Percentiles rank a stretch among this genome's conserved stretches.
Conservation (phyloP, 805 yeast species). For the Nakazawaea laoshanensis region DNA sequence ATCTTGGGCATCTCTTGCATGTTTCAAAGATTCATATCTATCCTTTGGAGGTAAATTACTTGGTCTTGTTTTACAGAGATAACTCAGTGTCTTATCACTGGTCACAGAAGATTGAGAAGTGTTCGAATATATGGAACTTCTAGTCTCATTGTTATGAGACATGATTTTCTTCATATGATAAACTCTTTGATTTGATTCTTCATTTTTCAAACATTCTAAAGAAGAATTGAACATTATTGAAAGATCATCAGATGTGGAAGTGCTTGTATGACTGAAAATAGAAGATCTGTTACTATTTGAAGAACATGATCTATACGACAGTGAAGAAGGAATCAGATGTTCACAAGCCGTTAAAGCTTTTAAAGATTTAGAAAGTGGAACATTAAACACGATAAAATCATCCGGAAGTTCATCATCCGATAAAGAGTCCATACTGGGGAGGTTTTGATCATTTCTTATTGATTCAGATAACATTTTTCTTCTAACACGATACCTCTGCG, state of each 20-base stretch:
- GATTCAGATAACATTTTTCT: constrained; percentile 14
- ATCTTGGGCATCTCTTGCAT: constrained; percentile 41
- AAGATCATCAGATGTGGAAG: constrained; percentile 16
- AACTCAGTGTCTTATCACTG: constrained; percentile 11
- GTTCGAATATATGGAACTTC: constrained; percentile 7
- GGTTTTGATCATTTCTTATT: constrained; percentile 8
- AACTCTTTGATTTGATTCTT: constrained; percentile 28
- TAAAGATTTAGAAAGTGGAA: constrained; percentile 54
- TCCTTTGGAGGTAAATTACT: constrained; percentile 60
- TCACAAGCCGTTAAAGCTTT: too few relatives aligned
- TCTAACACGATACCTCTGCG: constrained; percentile 18
- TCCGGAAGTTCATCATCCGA: constrained; percentile 51
- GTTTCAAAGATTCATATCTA: constrained; percentile 41
- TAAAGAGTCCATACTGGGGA: constrained; percentile 22
- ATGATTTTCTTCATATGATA: constrained; percentile 11
- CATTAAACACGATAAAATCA: constrained; percentile 48
- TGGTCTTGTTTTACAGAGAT: constrained; percentile 49
- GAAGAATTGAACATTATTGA: constrained; percentile 23
- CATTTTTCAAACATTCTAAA: constrained; percentile 22
- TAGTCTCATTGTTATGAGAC: constrained; percentile 12
- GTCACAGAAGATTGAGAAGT: constrained; percentile 7
- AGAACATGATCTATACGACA: too few relatives aligned
- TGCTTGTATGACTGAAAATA: constrained; percentile 26
- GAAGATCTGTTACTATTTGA: constrained; percentile 42
- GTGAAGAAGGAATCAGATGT: too few relatives aligned